Base-by-base conservation (phyloP, 768 basidiomycete species). In the Sistotremastrum niveocremeum region DNA sequence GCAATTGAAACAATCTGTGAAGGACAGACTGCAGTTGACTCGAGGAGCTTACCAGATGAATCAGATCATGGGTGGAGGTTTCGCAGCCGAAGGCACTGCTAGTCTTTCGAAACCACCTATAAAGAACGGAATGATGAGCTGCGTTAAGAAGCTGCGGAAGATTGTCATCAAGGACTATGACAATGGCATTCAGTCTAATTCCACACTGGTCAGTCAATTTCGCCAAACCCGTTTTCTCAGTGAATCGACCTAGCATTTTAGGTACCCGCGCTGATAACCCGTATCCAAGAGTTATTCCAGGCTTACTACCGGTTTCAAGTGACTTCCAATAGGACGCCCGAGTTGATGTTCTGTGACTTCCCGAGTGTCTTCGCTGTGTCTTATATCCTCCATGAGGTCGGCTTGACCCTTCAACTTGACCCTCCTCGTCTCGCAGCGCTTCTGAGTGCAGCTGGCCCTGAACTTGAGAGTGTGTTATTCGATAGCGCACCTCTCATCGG, bases 401-500 rank as follows among this genome's bases (percentile, higher is more conserved):
- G 58, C 0, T 47, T 62, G 29, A 53, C 44, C 37, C 46, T 62
- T 4, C 60, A 58, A 41, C 48, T 60, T n/a, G 51, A 50, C 28
- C 53, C 57, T 6, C 46, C 48, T 3, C 51, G 58, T 0, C 52
- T 62, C 3, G 53, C 55, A 39, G 57, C 55, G 2, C 46, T 51
- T 1, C 49, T 58, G 44, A 37, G 37, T 4, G 38, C 34, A 9
- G 48, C 44, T 7, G 57, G 51, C 3, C 49, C 47, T 2, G 57
- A 59, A 9, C 49, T 60, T 44, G 59, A 60, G 33, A 36, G 42
- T 11, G 56, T 58, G 39, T 35, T 60, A 3, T 49, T 62, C 5
- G 58, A 60, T 30, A 58, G 59, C 37, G 54, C 57, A 1, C 43
- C 60, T 20, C 57, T 60, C 46, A 36, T 62, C 41, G 61, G 57